Conservation (phyloP, 1,284 basidiomycete genomes). For the Somion occarium region DNA sequence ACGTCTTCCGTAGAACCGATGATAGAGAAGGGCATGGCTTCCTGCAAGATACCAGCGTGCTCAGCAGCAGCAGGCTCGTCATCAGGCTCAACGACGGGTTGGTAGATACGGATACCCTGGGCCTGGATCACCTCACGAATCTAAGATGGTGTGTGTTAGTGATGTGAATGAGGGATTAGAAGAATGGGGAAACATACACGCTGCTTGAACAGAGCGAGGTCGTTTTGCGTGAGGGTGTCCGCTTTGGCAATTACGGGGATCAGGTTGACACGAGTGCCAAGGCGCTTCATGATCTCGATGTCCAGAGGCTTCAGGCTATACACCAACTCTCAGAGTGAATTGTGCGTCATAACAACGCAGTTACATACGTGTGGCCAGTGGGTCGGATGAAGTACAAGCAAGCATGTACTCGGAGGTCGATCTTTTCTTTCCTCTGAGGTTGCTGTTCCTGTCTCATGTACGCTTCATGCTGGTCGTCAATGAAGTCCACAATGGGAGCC, state of each 20-base stretch:
- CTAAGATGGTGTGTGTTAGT: constrained; percentile 33
- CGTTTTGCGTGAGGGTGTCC: constrained; percentile 93
- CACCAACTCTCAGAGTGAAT: constrained; percentile 1
- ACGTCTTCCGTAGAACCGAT: constrained; percentile 98
- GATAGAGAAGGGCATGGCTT: constrained; percentile 97
- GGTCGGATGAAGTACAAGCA: constrained; percentile 98
- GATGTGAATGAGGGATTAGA: background rate
- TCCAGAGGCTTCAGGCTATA: constrained; percentile 94
- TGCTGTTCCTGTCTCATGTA: constrained; percentile 99
- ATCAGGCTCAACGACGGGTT: constrained; percentile 88
- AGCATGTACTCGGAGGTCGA: constrained; percentile 93
- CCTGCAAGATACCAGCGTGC: constrained; percentile 81
- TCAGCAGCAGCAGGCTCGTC: constrained; percentile 81
- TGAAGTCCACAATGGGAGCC: constrained; percentile 98
- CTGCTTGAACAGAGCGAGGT: constrained; percentile 90
- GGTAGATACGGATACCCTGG: constrained; percentile 94
- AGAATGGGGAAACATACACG: constrained; percentile 50
- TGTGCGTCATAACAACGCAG: constrained; percentile 4
- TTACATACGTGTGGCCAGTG: constrained; percentile 88
- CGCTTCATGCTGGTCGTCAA: constrained; percentile 99
- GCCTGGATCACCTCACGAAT: constrained; percentile 88
- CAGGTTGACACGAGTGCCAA: constrained; percentile 93
- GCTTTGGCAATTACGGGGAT: constrained; percentile 98
- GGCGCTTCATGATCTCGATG: constrained; percentile 98
- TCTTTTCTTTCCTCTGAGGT: constrained; percentile 89